A percentile compares a stretch with the other conserved stretches of the same genome.
These are phyloP conservation scores for Drosera capensis DNA, from an alignment of 148 eudicot species.

Conservation along the genomic window DNA sequence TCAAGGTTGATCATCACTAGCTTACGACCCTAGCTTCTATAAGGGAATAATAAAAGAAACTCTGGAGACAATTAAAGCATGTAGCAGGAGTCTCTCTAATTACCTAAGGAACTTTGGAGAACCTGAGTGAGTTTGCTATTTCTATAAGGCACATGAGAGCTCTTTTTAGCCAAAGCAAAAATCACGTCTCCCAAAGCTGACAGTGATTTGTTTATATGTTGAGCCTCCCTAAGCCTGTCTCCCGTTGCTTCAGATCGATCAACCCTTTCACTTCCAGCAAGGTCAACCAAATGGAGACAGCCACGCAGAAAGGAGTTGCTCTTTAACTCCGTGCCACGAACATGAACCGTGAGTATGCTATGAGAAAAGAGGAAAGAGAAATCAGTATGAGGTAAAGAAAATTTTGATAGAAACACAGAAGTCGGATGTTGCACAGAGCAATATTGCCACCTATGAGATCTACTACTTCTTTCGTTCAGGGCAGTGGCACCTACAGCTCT, in stretches of 20 bases:
- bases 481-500: constrained; percentile 97
- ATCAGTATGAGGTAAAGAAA: constrained; percentile 1
- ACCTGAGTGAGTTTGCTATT: constrained; percentile 97
- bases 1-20: no score
- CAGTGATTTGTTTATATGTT: constrained; percentile 86
- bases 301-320: constrained; percentile 75
- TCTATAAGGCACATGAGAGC: constrained; percentile 81
- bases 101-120: constrained; percentile 94
- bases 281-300: constrained; percentile 89
- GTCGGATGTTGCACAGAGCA: not conserved
- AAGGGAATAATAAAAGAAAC: no score
- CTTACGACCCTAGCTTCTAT: no score
- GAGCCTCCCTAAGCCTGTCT: constrained; percentile 85
- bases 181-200: constrained; percentile 95
- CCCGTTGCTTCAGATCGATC: constrained; percentile 95
- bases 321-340: constrained; percentile 74
- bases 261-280: constrained; percentile 98
- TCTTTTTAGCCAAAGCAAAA: constrained; percentile 81
- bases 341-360: constrained; percentile 93
- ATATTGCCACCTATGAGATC: constrained; percentile 71
- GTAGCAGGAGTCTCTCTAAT: no score
- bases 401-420: not conserved
- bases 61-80: no score
- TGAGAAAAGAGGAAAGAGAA: constrained; percentile 10
- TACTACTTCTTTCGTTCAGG: constrained; percentile 86